phyloP scores from a whole-genome alignment of 805 yeast species.

The Yamadazyma insecticola region DNA sequence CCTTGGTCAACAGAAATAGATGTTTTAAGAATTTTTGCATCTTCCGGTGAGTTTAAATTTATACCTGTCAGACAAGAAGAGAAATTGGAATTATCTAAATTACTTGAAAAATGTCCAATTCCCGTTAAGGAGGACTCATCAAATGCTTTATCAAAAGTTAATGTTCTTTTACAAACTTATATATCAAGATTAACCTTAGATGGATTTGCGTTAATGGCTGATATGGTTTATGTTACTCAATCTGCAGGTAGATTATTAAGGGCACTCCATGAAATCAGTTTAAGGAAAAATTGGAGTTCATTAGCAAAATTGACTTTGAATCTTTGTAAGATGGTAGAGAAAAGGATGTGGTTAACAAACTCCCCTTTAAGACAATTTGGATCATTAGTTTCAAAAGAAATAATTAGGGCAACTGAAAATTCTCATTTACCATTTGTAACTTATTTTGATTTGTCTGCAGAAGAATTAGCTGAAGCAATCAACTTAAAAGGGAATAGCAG shows the following conservation, averaged over 20 bases:
- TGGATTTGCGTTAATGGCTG: constrained; percentile 89
- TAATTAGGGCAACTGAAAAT: constrained; percentile 70
- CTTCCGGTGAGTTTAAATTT: constrained; percentile 79
- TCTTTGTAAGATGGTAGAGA: constrained; percentile 75
- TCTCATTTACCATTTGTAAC: constrained; percentile 80
- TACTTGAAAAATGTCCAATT: constrained; percentile 74
- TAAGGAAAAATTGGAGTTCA: constrained; percentile 67
- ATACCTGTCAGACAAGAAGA: constrained; percentile 88
- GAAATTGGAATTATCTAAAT: constrained; percentile 60
- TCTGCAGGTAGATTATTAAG: constrained; percentile 86
- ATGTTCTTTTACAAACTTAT: constrained; percentile 76
- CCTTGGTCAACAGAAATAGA: constrained; percentile 70
- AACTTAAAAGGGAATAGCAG: constrained; percentile 66
- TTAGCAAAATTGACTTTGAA: constrained; percentile 55
- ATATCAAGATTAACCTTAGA: constrained; percentile 73
- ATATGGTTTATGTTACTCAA: constrained; percentile 89
- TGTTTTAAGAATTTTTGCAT: constrained; percentile 68
- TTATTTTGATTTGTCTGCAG: constrained; percentile 64
- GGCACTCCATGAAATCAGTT: constrained; percentile 76
- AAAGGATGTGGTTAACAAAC: constrained; percentile 76
- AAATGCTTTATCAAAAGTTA: constrained; percentile 75
- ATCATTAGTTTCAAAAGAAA: constrained; percentile 60
- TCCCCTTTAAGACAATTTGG: constrained; percentile 84
- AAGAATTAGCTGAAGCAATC: constrained; percentile 80
- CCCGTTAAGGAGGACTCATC: constrained; percentile 72